Evolutionary conservation across 148 eudicot genomes (phyloP), one percentile per base, ranked within the genome.

Genomic region (Silene conica): DNA sequence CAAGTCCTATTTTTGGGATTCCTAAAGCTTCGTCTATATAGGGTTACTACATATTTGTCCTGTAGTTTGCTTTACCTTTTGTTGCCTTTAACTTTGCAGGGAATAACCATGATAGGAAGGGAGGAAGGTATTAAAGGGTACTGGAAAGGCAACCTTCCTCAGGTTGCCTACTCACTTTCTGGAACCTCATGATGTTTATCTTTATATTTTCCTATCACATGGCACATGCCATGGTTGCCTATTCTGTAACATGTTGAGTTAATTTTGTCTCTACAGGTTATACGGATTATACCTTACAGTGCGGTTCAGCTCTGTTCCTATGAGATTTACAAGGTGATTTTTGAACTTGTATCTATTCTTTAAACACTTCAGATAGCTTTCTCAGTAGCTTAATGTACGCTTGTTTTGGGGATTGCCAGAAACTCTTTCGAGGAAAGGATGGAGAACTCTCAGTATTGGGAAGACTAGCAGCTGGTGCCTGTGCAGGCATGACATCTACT

Each of bases 61-160:
- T 56, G 43, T 31, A 18, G 22, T 67, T 7, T 45, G 43, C 52
- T 64, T 23, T 16, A 61, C 45, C 18, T 67, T 5, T 75, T 69
- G 13, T 61, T 34, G 71, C 63, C 67, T 52, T 74, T 63, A 18
- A 63, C 58, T 78, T 67, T 69, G 64, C 88, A 89, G 97, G 97
- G 92, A 46, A 63, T 89, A 9, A 77, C 89, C 67, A 41, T 87
- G 80, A 84, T 92, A 67, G 92, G 92, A 73, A 90, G 85, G 79
- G 87, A 91, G 70, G 97, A 92, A 87, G 96, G 97, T 28, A 28
- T 89, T 23, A 91, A 87, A 85, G 97, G 98, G 46, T 92, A 87
- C 83, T 94, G 97, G 98, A 94, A 92, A 87, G 98, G 97, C 70
- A 89, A 94, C 77, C 97, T 94, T 87, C 97, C 98, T 68, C 97